These are phyloP conservation scores for Sporisorium exsertum DNA, from an alignment of 1,284 basidiomycete genomes.

Conservation along the genomic window DNA sequence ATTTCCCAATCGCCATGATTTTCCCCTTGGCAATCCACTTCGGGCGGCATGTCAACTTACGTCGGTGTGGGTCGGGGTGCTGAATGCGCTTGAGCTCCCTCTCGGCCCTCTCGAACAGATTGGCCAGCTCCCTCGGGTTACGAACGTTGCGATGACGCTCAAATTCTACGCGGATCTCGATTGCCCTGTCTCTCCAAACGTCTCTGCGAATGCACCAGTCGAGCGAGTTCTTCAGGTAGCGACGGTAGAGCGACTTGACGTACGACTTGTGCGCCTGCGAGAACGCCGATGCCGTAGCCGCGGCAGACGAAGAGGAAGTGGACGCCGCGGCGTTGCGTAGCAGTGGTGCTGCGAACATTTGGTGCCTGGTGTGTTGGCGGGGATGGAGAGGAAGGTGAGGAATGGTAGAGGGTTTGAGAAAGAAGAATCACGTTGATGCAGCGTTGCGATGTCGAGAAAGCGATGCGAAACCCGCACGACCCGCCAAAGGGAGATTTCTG, in stretches of 20 bases:
- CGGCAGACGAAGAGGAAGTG: not conserved
- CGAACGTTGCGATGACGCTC: slow-evolving; percentile 89
- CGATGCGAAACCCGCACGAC: slow-evolving; percentile 2
- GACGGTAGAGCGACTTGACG: slow-evolving; percentile 90
- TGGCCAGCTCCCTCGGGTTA: slow-evolving; percentile 85
- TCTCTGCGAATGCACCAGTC: slow-evolving; percentile 90
- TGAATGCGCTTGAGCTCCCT: slow-evolving; percentile 76
- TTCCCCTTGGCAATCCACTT: not conserved
- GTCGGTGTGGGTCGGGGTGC: slow-evolving; percentile 91
- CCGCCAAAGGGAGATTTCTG: not conserved
- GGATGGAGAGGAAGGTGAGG: not conserved
- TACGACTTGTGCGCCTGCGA: slow-evolving; percentile 83
- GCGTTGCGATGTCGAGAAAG: no score
- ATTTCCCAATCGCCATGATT: not conserved
- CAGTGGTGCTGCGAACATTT: slow-evolving; percentile 42
- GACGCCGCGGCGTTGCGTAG: slow-evolving; percentile 36
- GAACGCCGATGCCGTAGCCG: slow-evolving; percentile 71
- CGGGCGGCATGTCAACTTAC: slow-evolving; percentile 73
- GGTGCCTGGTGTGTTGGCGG: not conserved
- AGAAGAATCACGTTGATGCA: not conserved
- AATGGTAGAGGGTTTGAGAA: slow-evolving; percentile 2
- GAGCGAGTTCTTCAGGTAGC: slow-evolving; percentile 83
- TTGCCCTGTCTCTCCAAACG: slow-evolving; percentile 83
- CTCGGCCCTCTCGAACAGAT: slow-evolving; percentile 85
- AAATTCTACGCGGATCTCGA: slow-evolving; percentile 89